Percentiles rank a stretch among this genome's conserved stretches.
These are phyloP conservation scores for Tolypocladium amazonense DNA, from an alignment of 2,329 filamentous ascomycete species.

Conservation along the genomic window DNA sequence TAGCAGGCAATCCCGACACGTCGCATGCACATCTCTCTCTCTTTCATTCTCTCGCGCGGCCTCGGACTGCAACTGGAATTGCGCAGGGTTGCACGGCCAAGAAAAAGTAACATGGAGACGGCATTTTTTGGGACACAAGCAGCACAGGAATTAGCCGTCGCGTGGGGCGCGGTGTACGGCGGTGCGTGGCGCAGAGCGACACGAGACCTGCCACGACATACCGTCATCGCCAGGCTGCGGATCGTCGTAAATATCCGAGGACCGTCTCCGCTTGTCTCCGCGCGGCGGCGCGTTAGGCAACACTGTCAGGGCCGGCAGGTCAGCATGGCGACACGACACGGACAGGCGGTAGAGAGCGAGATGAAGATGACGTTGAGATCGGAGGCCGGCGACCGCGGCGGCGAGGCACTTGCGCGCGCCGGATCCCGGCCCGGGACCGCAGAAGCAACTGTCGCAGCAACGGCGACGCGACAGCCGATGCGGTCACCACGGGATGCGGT, in stretches of 20 bases:
- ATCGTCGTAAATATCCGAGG: slow-evolving; percentile 53
- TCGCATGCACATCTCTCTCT: background rate
- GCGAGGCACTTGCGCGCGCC: background rate
- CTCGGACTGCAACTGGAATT: background rate
- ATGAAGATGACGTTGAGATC: background rate
- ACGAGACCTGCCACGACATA: slow-evolving; percentile 41
- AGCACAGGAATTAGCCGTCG: background rate
- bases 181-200: slow-evolving; percentile 8
- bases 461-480: background rate
- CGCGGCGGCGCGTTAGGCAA: slow-evolving; percentile 45
- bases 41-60: background rate
- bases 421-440: background rate
- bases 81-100: background rate
- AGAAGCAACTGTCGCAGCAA: no score
- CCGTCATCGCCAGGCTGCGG: slow-evolving; percentile 54
- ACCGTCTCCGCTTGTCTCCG: slow-evolving; percentile 71
- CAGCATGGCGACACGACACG: slow-evolving; percentile 12
- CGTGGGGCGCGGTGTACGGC: background rate
- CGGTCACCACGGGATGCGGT: background rate
- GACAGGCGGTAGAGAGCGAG: background rate
- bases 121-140: background rate
- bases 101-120: background rate
- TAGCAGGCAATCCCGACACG: background rate
- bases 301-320: slow-evolving; percentile 24
- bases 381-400: slow-evolving; percentile 2